A percentile compares a stretch with the other conserved stretches of the same genome.
These are phyloP conservation scores for Tetradesmus lagerheimii DNA, from an alignment of 139 green algal species.

Conservation along the genomic window DNA sequence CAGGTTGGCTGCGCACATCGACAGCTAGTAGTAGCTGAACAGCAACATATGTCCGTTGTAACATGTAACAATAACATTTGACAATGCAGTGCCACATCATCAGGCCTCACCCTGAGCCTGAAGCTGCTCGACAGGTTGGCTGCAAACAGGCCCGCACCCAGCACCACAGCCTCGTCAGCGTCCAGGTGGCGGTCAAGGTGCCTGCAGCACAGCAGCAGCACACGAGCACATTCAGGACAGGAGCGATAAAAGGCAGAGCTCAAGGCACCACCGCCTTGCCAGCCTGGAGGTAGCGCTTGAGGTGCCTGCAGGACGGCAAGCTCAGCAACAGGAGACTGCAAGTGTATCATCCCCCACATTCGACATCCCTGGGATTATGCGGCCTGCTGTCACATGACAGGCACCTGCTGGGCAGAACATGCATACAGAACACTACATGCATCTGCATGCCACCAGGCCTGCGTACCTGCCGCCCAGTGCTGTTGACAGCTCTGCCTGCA, in stretches of 20 bases:
- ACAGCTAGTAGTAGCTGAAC: too few species aligned
- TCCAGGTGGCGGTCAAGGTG: conserved; percentile 90
- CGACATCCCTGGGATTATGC: not conserved
- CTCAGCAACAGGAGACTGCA: not conserved
- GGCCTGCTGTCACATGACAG: not conserved
- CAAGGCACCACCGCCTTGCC: not conserved
- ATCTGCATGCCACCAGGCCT: too few species aligned
- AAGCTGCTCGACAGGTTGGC: conserved; percentile 98
- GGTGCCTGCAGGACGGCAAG: not conserved
- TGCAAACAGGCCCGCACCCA: conserved; percentile 93
- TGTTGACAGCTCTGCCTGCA: conserved; percentile 81
- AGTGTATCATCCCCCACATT: not conserved
- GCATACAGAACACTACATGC: too few species aligned
- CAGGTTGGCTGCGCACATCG: too few species aligned
- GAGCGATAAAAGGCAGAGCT: too few species aligned
- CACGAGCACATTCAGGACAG: not conserved
- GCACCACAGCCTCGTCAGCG: conserved; percentile 94
- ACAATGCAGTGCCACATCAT: too few species aligned
- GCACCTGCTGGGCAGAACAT: not conserved
- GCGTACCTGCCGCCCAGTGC: conserved; percentile 73
- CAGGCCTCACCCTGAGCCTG: conserved; percentile 63
- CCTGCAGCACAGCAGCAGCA: not conserved
- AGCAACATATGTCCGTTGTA: too few species aligned
- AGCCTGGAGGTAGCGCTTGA: not conserved
- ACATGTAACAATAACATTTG: too few species aligned